Evolutionary conservation across 768 basidiomycete species (phyloP).

Genomic region (Vishniacozyma victoriae): DNA sequence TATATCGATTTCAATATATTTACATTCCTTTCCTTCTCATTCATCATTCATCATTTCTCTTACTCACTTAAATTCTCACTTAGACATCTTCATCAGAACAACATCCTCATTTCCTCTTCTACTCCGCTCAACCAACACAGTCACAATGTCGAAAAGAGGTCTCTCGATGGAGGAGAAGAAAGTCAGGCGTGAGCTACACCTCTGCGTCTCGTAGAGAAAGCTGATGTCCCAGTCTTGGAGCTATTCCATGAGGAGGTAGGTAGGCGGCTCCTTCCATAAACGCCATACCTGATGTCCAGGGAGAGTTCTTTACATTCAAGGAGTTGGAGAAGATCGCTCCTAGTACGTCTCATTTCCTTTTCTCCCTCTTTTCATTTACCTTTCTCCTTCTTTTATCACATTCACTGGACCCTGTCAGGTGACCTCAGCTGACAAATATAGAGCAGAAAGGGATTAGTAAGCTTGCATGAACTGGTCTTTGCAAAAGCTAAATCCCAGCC

Average conservation of each 20-base stretch:
- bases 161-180: constrained; percentile 87
- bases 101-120: no score
- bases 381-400: neutral
- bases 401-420: neutral
- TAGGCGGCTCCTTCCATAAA: neutral
- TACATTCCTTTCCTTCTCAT: no score
- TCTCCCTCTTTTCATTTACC: neutral
- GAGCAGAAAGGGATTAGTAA: constrained; percentile 87
- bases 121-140: no score
- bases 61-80: no score
- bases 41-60: no score
- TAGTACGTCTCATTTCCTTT: constrained; percentile 23
- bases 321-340: constrained; percentile 70
- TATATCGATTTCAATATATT: no score
- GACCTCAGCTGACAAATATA: constrained; percentile 50
- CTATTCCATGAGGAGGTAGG: constrained; percentile 73
- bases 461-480: constrained; percentile 1
- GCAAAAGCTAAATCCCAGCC: constrained; percentile 53
- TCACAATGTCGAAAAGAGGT: constrained; percentile 54
- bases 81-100: no score
- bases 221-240: constrained; percentile 56
- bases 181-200: constrained; percentile 52
- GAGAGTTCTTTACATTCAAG: constrained; percentile 82
- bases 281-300: constrained; percentile 50
- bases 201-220: neutral